Evolutionary conservation across 108 stramenopile species (phyloP).

Genomic region (Ochromonas danica): DNA sequence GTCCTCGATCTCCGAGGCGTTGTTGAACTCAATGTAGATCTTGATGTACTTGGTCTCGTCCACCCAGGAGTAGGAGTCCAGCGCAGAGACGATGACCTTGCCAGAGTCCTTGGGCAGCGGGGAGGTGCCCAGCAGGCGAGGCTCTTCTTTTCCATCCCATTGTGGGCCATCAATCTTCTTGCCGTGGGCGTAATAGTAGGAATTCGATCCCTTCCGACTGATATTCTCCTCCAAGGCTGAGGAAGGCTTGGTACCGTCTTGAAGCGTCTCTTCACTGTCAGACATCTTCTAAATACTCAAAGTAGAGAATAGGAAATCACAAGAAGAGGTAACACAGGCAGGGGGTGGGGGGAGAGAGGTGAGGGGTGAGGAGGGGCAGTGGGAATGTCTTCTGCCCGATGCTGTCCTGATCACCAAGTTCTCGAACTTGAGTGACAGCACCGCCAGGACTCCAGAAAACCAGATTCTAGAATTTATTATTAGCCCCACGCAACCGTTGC

Average conservation of each 20-base stretch:
- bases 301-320: no score
- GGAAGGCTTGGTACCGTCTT: background rate
- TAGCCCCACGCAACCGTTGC: no score
- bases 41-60: conserved; percentile 34
- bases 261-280: no score
- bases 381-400: no score
- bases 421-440: no score
- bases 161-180: conserved; percentile 42
- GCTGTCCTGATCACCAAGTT: no score
- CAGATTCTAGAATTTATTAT: no score
- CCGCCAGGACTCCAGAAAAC: no score
- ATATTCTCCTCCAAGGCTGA: conserved; percentile 50
- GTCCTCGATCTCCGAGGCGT: conserved; percentile 17
- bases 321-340: no score
- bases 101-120: background rate
- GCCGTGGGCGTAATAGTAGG: conserved; percentile 52
- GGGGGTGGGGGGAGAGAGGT: no score
- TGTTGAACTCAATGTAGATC: conserved; percentile 25
- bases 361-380: no score
- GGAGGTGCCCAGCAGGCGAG: background rate
- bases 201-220: conserved; percentile 51
- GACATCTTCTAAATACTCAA: no score
- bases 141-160: conserved; percentile 39
- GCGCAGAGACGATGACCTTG: background rate
- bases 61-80: conserved; percentile 29